Evolutionary conservation across 2,329 filamentous ascomycete species (phyloP).

Genomic region (Rachicladosporium sp.): DNA sequence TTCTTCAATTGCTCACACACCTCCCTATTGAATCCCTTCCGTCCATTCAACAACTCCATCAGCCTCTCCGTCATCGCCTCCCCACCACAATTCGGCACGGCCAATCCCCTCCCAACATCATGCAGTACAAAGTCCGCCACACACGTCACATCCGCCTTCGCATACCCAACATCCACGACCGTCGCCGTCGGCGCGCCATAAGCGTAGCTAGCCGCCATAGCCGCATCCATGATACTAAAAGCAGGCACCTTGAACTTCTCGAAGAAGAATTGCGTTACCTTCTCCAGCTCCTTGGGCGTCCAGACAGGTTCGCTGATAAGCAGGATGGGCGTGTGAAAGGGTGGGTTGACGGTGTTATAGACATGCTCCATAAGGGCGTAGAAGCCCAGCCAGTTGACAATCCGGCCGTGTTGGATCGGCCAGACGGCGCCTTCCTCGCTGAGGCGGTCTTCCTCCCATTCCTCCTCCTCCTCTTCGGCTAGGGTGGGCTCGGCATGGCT

Average conservation of each 20-base stretch:
- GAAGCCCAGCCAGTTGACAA: conserved; percentile 85
- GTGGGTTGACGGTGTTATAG: conserved; percentile 76
- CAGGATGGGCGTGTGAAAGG: conserved; percentile 87
- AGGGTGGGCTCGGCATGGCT: conserved; percentile 7
- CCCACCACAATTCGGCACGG: conserved; percentile 61
- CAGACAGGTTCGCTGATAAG: conserved; percentile 82
- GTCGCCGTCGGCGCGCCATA: conserved; percentile 75
- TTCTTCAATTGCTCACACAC: conserved; percentile 56
- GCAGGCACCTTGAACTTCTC: conserved; percentile 94
- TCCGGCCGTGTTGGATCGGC: conserved; percentile 68
- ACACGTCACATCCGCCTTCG: conserved; percentile 87
- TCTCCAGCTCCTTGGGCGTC: conserved; percentile 78
- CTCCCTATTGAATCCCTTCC: conserved; percentile 45
- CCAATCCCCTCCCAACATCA: conserved; percentile 50
- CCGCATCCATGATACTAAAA: conserved; percentile 80
- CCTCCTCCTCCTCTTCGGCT: conserved; percentile 41
- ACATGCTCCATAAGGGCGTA: conserved; percentile 88
- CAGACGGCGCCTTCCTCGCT: conserved; percentile 83
- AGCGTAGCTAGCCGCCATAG: conserved; percentile 65
- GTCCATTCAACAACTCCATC: conserved; percentile 46
- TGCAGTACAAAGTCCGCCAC: conserved; percentile 72
- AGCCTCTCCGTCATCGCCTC: conserved; percentile 73
- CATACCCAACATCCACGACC: conserved; percentile 79
- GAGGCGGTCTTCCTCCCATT: conserved; percentile 80
- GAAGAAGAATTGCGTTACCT: conserved; percentile 85